Base-by-base conservation (phyloP, 768 basidiomycete genomes). In the Plicaturopsis crispa region DNA sequence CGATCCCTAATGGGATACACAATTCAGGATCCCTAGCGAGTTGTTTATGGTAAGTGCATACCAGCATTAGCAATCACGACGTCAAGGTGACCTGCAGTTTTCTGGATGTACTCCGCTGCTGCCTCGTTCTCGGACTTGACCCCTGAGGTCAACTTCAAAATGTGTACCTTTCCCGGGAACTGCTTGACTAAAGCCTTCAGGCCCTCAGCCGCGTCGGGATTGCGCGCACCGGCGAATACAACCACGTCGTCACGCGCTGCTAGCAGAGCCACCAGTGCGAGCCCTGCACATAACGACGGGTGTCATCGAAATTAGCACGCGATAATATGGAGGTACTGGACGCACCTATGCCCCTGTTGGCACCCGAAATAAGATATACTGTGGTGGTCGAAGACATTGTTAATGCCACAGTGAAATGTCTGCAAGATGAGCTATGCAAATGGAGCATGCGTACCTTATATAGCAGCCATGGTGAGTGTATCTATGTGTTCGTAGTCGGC, bases 41-140 rank as follows among this genome's bases (percentile, higher is more conserved):
- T n/a, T n/a, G n/a, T n/a, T n/a, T n/a, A 17, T 17, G 17, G 10
- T 12, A 38, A 17, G 6, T 23, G 14, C 14, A 7, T 18, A 36
- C 35, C 35, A 17, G 35, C 35, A 23, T 22, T 36, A 6, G 35
- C 16, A 23, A 36, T 36, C 3, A 36, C 24, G 21, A 36, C 35
- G 24, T 36, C 35, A n/a, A 36, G 35, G 20, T 22, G 16, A 10
- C 35, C 35, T 7, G 21, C 35, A 6, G 10, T 10, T 3, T 17
- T 36, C 35, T 18, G 6, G 35, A 36, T 36, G 5, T 36, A 11
- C 8, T 18, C 35, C 14, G 24, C 11, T 7, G 35, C 35, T 18
- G 35, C 35, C 5, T 18, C 16, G 16, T 36, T 36, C 6, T 36
- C 35, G 21, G 35, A 19, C 10, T 36, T 23, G 21, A 21, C 19